Conservation (phyloP, 352 stramenopile species). For the Phytophthora podocarpi region DNA sequence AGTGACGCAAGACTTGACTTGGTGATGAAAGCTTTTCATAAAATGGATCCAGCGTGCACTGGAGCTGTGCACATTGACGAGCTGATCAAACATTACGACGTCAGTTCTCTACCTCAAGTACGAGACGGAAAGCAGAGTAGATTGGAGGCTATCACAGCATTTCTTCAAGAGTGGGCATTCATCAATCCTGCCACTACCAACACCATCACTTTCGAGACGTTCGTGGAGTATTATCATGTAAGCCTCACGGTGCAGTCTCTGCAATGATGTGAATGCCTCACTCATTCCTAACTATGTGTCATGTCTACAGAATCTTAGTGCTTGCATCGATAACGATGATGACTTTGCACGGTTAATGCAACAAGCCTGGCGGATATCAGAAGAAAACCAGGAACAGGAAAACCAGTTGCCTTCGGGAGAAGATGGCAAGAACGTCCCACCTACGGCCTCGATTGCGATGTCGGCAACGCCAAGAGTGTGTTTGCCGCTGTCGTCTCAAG, state of each 20-base stretch:
- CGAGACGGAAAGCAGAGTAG: slow-evolving; percentile 62
- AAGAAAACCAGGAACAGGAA: slow-evolving; percentile 16
- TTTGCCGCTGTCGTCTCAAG: background rate
- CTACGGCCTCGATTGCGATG: background rate
- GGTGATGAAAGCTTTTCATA: slow-evolving; percentile 58
- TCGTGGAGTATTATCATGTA: slow-evolving; percentile 85
- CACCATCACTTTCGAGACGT: slow-evolving; percentile 62
- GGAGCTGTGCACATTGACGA: slow-evolving; percentile 60
- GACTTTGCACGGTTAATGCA: slow-evolving; percentile 89
- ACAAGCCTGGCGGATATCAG: slow-evolving; percentile 60
- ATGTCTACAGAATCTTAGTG: slow-evolving; percentile 71
- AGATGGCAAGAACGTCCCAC: background rate
- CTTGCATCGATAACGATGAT: slow-evolving; percentile 69
- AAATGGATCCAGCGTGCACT: slow-evolving; percentile 48
- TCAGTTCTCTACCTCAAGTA: slow-evolving; percentile 72
- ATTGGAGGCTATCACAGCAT: slow-evolving; percentile 61
- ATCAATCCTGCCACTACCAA: slow-evolving; percentile 32
- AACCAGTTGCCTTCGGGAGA: background rate
- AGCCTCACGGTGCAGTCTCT: slow-evolving; percentile 2
- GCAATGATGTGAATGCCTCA: background rate
- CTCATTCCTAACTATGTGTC: background rate
- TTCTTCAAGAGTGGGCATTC: slow-evolving; percentile 75
- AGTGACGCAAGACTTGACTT: slow-evolving; percentile 37
- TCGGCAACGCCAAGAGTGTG: too few relatives aligned
- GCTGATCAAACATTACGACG: slow-evolving; percentile 74